Evolutionary conservation across 495 filamentous ascomycete genomes (phyloP), one percentile per base, ranked within the genome.

Genomic region (Daldinia decipiens): DNA sequence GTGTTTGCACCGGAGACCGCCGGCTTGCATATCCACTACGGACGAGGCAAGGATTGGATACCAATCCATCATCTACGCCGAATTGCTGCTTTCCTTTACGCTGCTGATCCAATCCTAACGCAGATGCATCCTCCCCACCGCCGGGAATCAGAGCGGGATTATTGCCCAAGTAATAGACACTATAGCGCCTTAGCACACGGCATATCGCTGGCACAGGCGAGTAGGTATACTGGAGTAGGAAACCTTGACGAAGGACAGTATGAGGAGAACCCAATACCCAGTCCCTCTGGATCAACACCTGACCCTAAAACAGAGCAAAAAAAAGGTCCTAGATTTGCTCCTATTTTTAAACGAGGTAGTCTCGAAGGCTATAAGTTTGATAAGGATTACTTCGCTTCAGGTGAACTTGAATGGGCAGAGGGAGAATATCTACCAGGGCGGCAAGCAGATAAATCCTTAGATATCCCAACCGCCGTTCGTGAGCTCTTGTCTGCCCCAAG

Each of bases 1-100:
- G 13, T 70, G 1, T 4, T 62, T 17, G 15, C 57, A 1, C 66
- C 66, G 0, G 3, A 27, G 8, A 53, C 15, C 1, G 32, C 61
- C 1, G 71, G 66, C 5, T 21, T 73, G 5, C 71, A 70, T 34
- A 26, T 73, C 5, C 71, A 70, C n/a, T 65, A 62, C n/a, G 66
- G 66, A 13, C n/a, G 65, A 21, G 66, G 71, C 17, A 62, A 13
- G 13, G 34, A 59, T 5, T 66, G 21, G 32, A 60, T 70, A 9
- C 62, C 62, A 3, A 17, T 67, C 5, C 1, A 11, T 1, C 21
- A 74, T 19, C 34, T 70, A 11, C 67, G 71, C 5, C 38, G 53
- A 5, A 62, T 70, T 13, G 62, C 32, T 0, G 51, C 71, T 31
- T 65, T 74, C 24, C 50, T 74, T 21, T 70, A 52, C n/a, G 62